Evolutionary conservation across 1,284 basidiomycete species (phyloP).

Genomic region (Stygiomarasmius scandens): DNA sequence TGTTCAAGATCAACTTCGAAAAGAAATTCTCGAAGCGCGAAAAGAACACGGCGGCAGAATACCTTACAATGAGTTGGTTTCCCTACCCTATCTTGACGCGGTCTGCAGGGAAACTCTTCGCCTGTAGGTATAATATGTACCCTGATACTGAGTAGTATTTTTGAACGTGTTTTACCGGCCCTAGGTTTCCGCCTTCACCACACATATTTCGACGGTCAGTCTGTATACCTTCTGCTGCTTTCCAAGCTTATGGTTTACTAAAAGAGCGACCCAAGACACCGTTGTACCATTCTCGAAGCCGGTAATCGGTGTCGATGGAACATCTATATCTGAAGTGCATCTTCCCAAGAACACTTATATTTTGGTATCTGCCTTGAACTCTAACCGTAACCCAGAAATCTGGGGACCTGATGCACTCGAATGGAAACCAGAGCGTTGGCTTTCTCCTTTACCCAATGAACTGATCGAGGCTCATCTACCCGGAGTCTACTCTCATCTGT

Average conservation of each 20-base stretch:
- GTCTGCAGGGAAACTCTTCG: conserved; percentile 36
- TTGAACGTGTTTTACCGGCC: neutral
- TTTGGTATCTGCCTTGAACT: conserved; percentile 26
- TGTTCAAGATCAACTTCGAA: conserved; percentile 24
- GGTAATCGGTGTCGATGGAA: conserved; percentile 28
- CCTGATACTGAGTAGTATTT: conserved; percentile 8
- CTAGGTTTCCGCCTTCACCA: conserved; percentile 34
- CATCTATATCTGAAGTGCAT: conserved; percentile 25
- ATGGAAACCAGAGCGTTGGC: conserved; percentile 39
- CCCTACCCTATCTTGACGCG: conserved; percentile 38
- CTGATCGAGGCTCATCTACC: conserved; percentile 10
- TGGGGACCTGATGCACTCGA: conserved; percentile 37
- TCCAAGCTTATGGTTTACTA: too few species aligned
- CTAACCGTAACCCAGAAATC: conserved; percentile 30
- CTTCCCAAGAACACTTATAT: conserved; percentile 27
- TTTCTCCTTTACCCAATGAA: conserved; percentile 27
- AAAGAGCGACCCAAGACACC: conserved; percentile 23
- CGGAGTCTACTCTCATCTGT: conserved; percentile 18
- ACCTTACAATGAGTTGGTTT: conserved; percentile 30
- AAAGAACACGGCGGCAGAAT: conserved; percentile 17
- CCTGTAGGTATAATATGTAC: conserved; percentile 23
- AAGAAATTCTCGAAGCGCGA: conserved; percentile 23
- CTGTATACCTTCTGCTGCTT: too few species aligned
- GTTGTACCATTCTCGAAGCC: conserved; percentile 24
- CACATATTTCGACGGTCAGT: conserved; percentile 30